Percentiles rank a stretch among this genome's conserved stretches.
Conservation (phyloP, 768 basidiomycete species). For the Lactarius psammicola region DNA sequence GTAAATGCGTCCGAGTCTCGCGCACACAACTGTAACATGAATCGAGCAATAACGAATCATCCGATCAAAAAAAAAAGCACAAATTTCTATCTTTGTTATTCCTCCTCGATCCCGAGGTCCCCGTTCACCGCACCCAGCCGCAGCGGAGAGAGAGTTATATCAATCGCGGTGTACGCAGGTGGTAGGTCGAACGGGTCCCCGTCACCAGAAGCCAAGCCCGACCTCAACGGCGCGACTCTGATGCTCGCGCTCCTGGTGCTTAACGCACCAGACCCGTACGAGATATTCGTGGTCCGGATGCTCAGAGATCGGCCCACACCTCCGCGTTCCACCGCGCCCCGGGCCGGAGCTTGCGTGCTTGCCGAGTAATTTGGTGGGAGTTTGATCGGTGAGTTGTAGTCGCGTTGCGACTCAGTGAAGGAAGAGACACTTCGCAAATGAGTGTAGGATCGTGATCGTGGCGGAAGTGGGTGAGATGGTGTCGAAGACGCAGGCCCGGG, state of each 20-base stretch:
- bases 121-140: background rate
- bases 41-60: background rate
- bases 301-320: too few species aligned
- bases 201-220: background rate
- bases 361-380: slow-evolving; percentile 17
- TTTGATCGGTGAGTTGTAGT: slow-evolving; percentile 2
- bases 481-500: background rate
- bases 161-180: slow-evolving; percentile 24
- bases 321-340: background rate
- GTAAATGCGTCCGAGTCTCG: background rate
- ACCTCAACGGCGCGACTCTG: background rate
- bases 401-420: background rate
- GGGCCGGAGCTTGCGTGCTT: background rate
- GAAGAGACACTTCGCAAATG: too few species aligned
- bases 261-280: background rate
- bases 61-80: background rate
- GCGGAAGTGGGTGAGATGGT: background rate
- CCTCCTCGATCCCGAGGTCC: background rate
- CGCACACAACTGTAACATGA: background rate
- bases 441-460: background rate
- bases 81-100: background rate
- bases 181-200: slow-evolving; percentile 18
- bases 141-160: slow-evolving; percentile 7
- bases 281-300: too few species aligned
- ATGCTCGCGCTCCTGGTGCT: background rate